Conservation (phyloP, 2,329 filamentous ascomycete genomes). For the Ceratocystis huliohia region DNA sequence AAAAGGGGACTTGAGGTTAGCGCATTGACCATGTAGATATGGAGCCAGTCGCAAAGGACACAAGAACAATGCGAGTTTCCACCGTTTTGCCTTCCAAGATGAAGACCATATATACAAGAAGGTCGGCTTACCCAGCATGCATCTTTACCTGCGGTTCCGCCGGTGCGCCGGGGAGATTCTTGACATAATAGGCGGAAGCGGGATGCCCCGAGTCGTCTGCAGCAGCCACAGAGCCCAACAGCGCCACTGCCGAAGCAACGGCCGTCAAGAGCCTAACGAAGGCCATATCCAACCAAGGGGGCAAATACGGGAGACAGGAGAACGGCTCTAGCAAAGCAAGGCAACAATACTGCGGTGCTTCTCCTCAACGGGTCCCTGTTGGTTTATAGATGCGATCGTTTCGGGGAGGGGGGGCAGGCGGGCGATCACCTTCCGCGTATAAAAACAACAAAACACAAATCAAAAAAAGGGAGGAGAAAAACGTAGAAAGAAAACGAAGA, state of each 20-base stretch:
- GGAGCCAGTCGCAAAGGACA: background rate
- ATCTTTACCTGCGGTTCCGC: constrained; percentile 70
- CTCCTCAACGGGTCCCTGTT: background rate
- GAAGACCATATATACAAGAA: background rate
- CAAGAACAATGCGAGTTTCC: background rate
- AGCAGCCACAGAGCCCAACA: constrained; percentile 25
- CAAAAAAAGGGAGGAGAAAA: background rate
- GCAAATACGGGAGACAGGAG: background rate
- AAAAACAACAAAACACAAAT: background rate
- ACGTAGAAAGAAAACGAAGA: background rate
- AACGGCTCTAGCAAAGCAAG: background rate
- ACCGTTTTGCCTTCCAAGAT: background rate
- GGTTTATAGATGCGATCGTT: background rate
- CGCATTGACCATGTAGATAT: background rate
- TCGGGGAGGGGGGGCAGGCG: background rate
- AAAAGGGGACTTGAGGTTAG: background rate
- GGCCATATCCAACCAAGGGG: constrained; percentile 23
- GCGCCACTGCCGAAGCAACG: constrained; percentile 19
- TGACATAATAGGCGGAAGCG: constrained; percentile 63
- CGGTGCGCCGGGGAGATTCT: constrained; percentile 71
- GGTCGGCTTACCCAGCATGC: constrained; percentile 74
- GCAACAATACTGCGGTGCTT: too few relatives aligned
- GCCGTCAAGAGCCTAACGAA: constrained; percentile 12
- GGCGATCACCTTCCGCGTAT: background rate
- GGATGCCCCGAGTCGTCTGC: constrained; percentile 25